These are phyloP conservation scores for Tetrastigma voinierianum DNA, from an alignment of 164 flowering plant species.

Conservation along the genomic window DNA sequence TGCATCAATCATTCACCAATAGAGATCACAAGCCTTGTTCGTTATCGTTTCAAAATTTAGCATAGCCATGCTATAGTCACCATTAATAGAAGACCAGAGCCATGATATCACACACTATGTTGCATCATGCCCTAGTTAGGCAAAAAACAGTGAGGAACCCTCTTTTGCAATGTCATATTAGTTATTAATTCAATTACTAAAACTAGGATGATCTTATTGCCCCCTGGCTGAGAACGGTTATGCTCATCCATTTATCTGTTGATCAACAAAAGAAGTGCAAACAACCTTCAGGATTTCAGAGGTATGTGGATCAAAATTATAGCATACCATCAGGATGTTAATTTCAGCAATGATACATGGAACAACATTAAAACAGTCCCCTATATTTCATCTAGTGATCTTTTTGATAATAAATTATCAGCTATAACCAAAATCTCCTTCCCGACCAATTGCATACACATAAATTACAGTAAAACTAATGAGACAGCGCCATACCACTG, in stretches of 20 bases:
- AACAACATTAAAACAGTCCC: neutral
- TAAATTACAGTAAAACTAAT: neutral
- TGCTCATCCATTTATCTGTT: neutral
- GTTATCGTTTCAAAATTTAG: no score
- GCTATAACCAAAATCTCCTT: neutral
- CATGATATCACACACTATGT: neutral
- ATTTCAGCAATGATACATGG: neutral
- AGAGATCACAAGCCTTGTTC: no score
- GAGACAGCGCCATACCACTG: slow-evolving; percentile 30
- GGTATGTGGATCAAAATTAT: slow-evolving; percentile 1
- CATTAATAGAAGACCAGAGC: neutral
- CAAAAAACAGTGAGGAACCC: neutral
- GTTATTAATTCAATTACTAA: neutral
- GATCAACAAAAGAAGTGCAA: neutral
- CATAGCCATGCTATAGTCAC: no score
- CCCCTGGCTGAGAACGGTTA: neutral
- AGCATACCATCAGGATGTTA: neutral
- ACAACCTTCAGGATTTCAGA: neutral
- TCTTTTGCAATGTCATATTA: neutral
- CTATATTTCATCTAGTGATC: neutral
- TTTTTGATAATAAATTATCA: neutral
- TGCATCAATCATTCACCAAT: no score
- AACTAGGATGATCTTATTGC: neutral
- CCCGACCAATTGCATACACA: neutral
- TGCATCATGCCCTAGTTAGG: neutral